Percentiles rank a stretch among this genome's conserved stretches.
phyloP scores from a whole-genome alignment of 768 basidiomycete species.

The Macrolepiota fuliginosa region DNA sequence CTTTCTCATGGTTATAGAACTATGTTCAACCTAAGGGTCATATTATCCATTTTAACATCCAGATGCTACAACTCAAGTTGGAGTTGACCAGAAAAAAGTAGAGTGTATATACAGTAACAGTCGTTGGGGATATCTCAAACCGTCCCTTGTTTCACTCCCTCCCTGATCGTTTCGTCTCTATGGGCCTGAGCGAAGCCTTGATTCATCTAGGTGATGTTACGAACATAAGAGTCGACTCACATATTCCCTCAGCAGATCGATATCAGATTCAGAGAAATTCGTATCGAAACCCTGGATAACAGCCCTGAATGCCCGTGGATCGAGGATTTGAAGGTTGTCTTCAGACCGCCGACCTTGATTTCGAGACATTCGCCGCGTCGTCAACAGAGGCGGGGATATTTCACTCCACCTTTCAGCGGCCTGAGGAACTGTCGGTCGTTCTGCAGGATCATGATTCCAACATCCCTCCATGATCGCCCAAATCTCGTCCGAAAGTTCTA shows the following conservation, averaged over 20 bases:
- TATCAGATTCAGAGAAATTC: not conserved
- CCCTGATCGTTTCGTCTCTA: not conserved
- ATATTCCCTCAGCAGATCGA: not conserved
- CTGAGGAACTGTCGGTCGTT: constrained; percentile 16
- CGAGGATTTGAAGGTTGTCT: not conserved
- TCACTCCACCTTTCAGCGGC: not conserved
- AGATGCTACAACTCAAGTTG: too few relatives aligned
- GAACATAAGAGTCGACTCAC: not conserved
- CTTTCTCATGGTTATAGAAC: too few relatives aligned
- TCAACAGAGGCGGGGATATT: not conserved
- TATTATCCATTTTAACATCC: too few relatives aligned
- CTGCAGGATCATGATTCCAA: constrained; percentile 20
- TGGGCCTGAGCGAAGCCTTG: not conserved
- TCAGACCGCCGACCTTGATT: too few relatives aligned
- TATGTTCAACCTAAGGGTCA: too few relatives aligned
- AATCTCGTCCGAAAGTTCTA: constrained; percentile 16
- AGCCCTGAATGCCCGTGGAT: not conserved
- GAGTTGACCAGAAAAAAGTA: too few relatives aligned
- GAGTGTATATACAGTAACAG: too few relatives aligned
- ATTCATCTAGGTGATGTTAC: not conserved
- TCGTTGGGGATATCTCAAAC: too few relatives aligned
- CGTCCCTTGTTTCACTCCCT: too few relatives aligned
- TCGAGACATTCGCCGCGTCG: not conserved
- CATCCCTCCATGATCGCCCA: constrained; percentile 24
- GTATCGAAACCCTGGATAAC: not conserved